Conservation (phyloP, 1,284 basidiomycete species). For the Neonothopanus nambi region DNA sequence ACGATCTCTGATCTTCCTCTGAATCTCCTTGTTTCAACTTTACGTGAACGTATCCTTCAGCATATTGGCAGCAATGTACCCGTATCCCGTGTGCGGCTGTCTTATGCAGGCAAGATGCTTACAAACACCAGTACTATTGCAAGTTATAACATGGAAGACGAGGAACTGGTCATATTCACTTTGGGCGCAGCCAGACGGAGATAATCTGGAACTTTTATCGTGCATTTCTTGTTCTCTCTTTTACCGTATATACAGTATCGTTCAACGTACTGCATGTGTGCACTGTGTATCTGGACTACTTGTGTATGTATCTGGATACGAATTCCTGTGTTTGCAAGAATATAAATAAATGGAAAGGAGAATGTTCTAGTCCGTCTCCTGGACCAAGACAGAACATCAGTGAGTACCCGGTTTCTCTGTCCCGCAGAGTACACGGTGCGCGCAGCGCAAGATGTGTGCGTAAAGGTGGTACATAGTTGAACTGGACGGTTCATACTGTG, state of each 20-base stretch:
- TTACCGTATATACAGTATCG: neutral
- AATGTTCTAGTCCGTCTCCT: too few relatives aligned
- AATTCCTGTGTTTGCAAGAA: too few relatives aligned
- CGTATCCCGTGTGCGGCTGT: constrained; percentile 77
- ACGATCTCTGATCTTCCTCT: constrained; percentile 80
- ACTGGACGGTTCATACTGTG: neutral
- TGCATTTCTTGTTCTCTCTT: neutral
- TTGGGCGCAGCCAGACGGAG: constrained; percentile 79
- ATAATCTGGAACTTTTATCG: constrained; percentile 32
- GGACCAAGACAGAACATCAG: too few relatives aligned
- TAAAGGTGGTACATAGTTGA: too few relatives aligned
- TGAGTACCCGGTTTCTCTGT: too few relatives aligned
- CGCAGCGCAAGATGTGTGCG: too few relatives aligned
- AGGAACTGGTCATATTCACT: constrained; percentile 75
- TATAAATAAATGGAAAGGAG: too few relatives aligned
- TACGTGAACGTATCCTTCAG: constrained; percentile 84
- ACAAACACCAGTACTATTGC: constrained; percentile 85
- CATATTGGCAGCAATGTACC: constrained; percentile 75
- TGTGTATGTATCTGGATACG: too few relatives aligned
- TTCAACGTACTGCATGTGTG: neutral
- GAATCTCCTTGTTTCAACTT: constrained; percentile 78
- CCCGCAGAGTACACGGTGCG: too few relatives aligned
- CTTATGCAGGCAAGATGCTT: constrained; percentile 80
- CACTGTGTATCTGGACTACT: too few relatives aligned
- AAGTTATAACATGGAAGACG: constrained; percentile 86